Evolutionary conservation across 2,329 filamentous ascomycete species (phyloP), one percentile per base, ranked within the genome.

Genomic region (Drechslerella stenobrocha): DNA sequence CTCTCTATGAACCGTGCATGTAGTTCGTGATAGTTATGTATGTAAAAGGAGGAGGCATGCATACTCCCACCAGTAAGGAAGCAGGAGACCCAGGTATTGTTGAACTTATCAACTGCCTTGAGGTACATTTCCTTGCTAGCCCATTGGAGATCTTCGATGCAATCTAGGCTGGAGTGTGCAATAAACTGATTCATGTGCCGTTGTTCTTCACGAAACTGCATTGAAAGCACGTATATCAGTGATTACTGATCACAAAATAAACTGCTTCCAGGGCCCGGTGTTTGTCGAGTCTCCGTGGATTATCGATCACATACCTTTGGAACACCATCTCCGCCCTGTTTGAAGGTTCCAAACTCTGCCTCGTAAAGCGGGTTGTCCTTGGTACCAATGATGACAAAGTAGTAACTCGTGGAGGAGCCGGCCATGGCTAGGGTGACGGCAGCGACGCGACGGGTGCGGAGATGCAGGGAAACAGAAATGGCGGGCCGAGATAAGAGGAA

Each of bases 121-220:
- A 98, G 86, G 77, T 97, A 96, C 85, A 71, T 70, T 35, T 70
- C 69, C 89, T 95, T 70, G 47, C 65, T 89, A 4, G 85, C 87
- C 92, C 93, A 98, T 79, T 97, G 93, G 26, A 92, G 85, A 77
- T 98, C 93, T 79, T 98, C 93, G 52, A 96, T 88, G 45, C 97
- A 89, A 77, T 98, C 93, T 60, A 98, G 81, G 71, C 89, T 89
- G 72, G 89, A 91, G 79, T 98, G 92, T 28, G 96, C 85, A 75
- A 97, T 90, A 80, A 98, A 97, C 77, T 96, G 93, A 79, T 96
- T 96, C 81, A 96, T 87, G 77, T 95, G 89, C 70, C 89, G 86
- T 56, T 92, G 88, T 74, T 95, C 87, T 71, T 95, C 89, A 63
- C 83, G 84, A 81, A 96, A 97, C 75, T 73, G 58, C 52, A 56